Evolutionary conservation across 208 protist genomes (phyloP).

Genomic region (Sergeia podlipaevii): DNA sequence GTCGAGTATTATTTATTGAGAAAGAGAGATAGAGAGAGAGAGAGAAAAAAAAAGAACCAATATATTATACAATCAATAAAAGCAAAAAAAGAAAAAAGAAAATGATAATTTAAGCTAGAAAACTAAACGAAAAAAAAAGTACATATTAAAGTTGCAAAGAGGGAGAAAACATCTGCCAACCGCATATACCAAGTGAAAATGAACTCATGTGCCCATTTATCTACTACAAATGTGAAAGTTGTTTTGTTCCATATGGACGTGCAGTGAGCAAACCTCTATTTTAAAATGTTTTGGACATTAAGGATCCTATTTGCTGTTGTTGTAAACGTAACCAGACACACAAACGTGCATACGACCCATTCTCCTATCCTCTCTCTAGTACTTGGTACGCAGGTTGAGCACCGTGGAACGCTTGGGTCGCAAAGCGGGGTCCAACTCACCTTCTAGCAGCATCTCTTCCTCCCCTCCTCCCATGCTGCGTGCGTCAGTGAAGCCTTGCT

Average conservation of each 20-base stretch:
- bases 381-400: constrained; percentile 83
- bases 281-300: too few relatives aligned
- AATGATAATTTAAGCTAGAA: neutral
- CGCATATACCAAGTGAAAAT: neutral
- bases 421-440: constrained; percentile 54
- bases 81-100: constrained; percentile 14
- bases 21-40: constrained; percentile 3
- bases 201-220: too few relatives aligned
- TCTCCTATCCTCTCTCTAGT: constrained; percentile 22
- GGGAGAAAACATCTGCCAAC: neutral
- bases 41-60: neutral
- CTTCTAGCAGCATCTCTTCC: constrained; percentile 27
- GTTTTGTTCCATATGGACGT: too few relatives aligned
- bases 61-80: constrained; percentile 8
- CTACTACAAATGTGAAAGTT: too few relatives aligned
- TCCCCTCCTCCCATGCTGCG: neutral
- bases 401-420: constrained; percentile 71
- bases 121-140: constrained; percentile 7
- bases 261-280: too few relatives aligned
- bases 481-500: neutral
- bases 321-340: neutral
- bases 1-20: too few relatives aligned
- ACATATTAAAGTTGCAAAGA: constrained; percentile 7
- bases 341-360: neutral
- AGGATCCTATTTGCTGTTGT: too few relatives aligned